A percentile compares a stretch with the other conserved stretches of the same genome.
Conservation (phyloP, 2,329 filamentous ascomycete species). For the Delphinella strobiligena region DNA sequence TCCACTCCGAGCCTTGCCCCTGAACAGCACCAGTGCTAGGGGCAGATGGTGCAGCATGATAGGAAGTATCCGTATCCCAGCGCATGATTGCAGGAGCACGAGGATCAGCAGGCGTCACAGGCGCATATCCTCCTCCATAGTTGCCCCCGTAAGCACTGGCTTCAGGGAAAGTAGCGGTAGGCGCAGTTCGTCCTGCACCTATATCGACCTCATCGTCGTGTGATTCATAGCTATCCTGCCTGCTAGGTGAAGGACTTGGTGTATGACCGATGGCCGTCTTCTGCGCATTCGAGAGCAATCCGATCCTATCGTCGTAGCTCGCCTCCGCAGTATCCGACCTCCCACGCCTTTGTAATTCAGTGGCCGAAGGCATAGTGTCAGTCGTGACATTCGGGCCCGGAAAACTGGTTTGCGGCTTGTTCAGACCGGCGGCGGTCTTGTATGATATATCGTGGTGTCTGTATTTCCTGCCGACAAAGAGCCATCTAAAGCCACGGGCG, state of each 20-base stretch:
- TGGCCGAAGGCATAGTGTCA: constrained; percentile 4
- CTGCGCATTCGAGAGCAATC: constrained; percentile 6
- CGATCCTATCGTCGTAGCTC: not conserved
- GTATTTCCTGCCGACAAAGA: constrained; percentile 59
- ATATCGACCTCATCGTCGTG: constrained; percentile 1
- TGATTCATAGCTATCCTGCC: not conserved
- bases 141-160: no score
- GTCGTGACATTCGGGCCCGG: constrained; percentile 5
- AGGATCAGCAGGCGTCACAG: not conserved
- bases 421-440: constrained; percentile 4
- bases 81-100: not conserved
- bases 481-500: constrained; percentile 66
- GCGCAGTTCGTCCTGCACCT: not conserved
- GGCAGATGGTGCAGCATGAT: constrained; percentile 2
- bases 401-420: constrained; percentile 3
- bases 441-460: constrained; percentile 36
- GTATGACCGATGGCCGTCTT: not conserved
- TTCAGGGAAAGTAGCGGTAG: not conserved
- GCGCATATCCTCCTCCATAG: not conserved
- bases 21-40: not conserved
- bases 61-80: constrained; percentile 6
- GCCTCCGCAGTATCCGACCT: constrained; percentile 6
- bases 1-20: constrained; percentile 2
- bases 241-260: not conserved
- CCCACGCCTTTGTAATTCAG: constrained; percentile 5